Base-by-base conservation (phyloP, 805 yeast genomes). In the Starmerella stigmatis region DNA sequence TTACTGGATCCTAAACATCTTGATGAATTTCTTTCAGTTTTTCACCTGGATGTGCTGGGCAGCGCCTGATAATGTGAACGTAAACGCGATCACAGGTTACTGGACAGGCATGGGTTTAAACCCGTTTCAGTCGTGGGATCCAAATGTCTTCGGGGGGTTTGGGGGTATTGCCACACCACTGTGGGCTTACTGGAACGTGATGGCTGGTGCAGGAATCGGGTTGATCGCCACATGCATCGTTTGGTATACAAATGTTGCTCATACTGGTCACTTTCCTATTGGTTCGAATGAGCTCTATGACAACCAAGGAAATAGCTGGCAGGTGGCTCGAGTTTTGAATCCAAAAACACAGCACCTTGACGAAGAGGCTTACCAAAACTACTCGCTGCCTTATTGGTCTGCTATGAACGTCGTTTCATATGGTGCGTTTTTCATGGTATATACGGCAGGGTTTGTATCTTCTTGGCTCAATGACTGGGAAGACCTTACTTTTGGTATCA, bases 311-410 rank as follows among this genome's bases (percentile, higher is more conserved):
- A 57, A 65, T 21, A 48, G 63, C 0, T 78, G 66, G 57, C 62
- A 70, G 20, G 74, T 77, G 34, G 64, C 67, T n/a, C 57, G 68
- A 43, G 67, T 78, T 15, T 56, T 78, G 34, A 26, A 45, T 16
- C 60, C 70, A 41, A 58, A 71, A 43, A 67, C 78, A 15, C 56
- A 77, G 32, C 32, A 44, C 17, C 41, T 79, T 49, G 66, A 73
- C 55, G 60, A 63, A 42, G 61, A 59, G 7, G 73, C 65, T 5
- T 79, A 79, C 60, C 60, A 72, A 53, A 59, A 62, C 6, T 79
- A 79, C 62, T 79, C 85, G 1, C 81, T 83, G 8, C 85, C 86
- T 5, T 79, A 71, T 59, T 77, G 75, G 56, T 57, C 75, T 22
- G 83, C 85, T 6, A 82, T 78, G 1, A 75, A 75, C 57, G 58